Conservation (phyloP, 2,329 filamentous ascomycete genomes). For the Pseudohalonectria lignicola region DNA sequence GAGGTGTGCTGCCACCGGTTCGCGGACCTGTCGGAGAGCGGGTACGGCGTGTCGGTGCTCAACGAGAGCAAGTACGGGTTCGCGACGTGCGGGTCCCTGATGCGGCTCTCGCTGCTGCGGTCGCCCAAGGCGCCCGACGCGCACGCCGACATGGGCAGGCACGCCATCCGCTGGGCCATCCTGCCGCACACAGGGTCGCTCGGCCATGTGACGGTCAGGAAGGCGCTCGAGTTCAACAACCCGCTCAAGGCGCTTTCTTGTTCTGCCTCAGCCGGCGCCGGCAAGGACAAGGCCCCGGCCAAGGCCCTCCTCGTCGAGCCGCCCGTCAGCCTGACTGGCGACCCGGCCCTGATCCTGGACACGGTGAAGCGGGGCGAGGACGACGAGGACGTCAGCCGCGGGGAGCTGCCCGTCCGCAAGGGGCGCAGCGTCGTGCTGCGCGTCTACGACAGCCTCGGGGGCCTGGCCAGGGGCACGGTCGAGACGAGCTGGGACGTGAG, state of each 20-base stretch:
- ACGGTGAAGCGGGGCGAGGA: conserved; percentile 90
- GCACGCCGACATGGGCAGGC: conserved; percentile 57
- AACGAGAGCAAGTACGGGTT: conserved; percentile 65
- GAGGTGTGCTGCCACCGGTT: conserved; percentile 69
- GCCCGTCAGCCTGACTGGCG: conserved; percentile 58
- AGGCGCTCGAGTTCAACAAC: conserved; percentile 57
- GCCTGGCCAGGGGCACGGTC: conserved; percentile 59
- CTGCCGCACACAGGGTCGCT: conserved; percentile 50
- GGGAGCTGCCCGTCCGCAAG: conserved; percentile 49
- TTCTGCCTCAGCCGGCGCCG: too few relatives aligned
- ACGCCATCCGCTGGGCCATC: conserved; percentile 56
- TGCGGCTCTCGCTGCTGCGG: conserved; percentile 54
- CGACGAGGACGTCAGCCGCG: conserved; percentile 60
- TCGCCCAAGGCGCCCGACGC: conserved; percentile 59
- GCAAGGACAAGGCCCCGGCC: conserved; percentile 5
- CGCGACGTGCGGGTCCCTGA: conserved; percentile 54
- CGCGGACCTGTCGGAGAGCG: conserved; percentile 58
- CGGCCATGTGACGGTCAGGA: conserved; percentile 44
- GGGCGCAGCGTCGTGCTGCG: conserved; percentile 74
- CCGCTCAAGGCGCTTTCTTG: conserved; percentile 31
- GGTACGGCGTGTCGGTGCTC: conserved; percentile 57
- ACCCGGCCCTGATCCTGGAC: conserved; percentile 66
- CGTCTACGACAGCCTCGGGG: conserved; percentile 82
- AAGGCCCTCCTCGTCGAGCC: conserved; percentile 7
- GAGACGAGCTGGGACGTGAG: conserved; percentile 58